These are phyloP conservation scores for Gastroboletus turbinatus DNA, from an alignment of 1,284 basidiomycete genomes.

Conservation along the genomic window DNA sequence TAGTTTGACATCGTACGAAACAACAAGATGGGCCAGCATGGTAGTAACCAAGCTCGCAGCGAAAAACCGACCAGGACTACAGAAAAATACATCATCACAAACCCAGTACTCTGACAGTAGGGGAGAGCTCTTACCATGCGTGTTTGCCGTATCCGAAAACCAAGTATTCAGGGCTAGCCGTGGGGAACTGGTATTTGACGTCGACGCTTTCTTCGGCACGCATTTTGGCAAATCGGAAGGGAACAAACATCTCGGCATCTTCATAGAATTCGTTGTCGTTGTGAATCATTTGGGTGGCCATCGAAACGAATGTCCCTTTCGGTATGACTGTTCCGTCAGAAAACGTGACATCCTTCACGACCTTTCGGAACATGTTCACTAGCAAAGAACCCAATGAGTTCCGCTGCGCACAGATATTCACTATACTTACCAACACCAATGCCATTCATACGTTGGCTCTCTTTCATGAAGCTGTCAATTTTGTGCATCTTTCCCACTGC, in stretches of 20 bases:
- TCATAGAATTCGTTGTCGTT: conserved; percentile 27
- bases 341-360: conserved; percentile 38
- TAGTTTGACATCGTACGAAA: conserved; percentile 32
- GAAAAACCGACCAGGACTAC: conserved; percentile 36
- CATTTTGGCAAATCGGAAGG: conserved; percentile 32
- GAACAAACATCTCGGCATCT: conserved; percentile 30
- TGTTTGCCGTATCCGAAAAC: conserved; percentile 19
- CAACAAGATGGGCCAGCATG: conserved; percentile 31
- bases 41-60: conserved; percentile 28
- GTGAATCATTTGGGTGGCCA: conserved; percentile 27
- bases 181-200: conserved; percentile 16
- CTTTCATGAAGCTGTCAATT: conserved; percentile 49
- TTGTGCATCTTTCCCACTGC: conserved; percentile 42
- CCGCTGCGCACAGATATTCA: neutral
- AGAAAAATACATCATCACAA: neutral
- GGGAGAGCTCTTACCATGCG: conserved; percentile 16
- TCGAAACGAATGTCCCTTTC: conserved; percentile 31
- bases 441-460: conserved; percentile 38
- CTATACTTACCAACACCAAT: conserved; percentile 27
- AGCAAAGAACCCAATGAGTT: neutral
- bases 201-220: conserved; percentile 1
- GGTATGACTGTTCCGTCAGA: conserved; percentile 43
- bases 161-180: conserved; percentile 14
- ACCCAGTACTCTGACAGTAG: no score
- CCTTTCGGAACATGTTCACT: conserved; percentile 37